Evolutionary conservation across 2,329 filamentous ascomycete species (phyloP), one percentile per base, ranked within the genome.

Genomic region (Hymenoscyphus scutula): DNA sequence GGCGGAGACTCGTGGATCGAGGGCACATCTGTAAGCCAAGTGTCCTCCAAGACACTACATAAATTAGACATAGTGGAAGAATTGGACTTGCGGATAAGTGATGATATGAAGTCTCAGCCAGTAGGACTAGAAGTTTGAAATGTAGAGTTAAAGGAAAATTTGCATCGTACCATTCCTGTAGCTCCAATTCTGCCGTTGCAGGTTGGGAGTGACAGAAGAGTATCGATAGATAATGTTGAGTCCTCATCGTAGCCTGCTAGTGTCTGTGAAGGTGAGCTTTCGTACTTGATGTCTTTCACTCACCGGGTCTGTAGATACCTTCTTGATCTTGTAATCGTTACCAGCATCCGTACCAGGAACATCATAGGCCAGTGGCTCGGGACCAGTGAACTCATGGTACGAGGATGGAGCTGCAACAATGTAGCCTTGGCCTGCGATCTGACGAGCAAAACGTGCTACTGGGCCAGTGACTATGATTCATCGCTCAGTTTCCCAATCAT

Each of bases 381-480:
- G 91, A 4, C 90, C 90, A 1, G 88, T 91, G 77, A 97, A 97
- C 76, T 97, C 93, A 75, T 97, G 93, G 77, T 97, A 97, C 34
- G 89, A 93, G 38, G 90, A 95, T 0, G 92, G 92, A 0, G 92
- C 92, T 10, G 90, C 93, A 68, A 94, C 92, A 69, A 97, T 96
- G 80, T 96, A 97, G 72, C 93, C 94, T 68, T 96, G 91, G 2
- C 91, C 90, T 45, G 92, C 91, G 71, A 97, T 97, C 75, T 97
- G 92, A 64, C 93, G 87, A 58, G 91, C 92, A 72, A 97, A 97
- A 59, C 94, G 88, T 64, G 89, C 84, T 29, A 97, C 93, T 1
- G 93, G 93, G 1, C 93, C 93, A 63, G 93, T 96, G 19, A 97
- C 93, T 93, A 66, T 51, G 27, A 34, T 41, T 59, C 48, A 60